Evolutionary conservation across 805 yeast genomes (phyloP), one percentile per base, ranked within the genome.

Genomic region (Barnettozyma populi): DNA sequence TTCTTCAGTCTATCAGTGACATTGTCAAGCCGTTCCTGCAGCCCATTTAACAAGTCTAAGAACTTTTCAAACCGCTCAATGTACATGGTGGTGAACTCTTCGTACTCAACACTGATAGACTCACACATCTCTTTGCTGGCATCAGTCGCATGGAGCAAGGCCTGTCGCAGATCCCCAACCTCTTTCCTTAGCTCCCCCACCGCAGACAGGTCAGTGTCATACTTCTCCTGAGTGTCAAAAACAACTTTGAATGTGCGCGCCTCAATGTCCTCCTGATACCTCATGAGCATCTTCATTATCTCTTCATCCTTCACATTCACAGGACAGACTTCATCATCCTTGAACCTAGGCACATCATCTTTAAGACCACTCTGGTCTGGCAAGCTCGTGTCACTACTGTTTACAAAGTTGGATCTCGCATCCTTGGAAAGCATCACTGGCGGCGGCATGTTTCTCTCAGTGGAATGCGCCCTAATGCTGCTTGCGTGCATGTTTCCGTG

Each of bases 141-240:
- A n/a, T 25, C 32, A 9, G 25, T 39, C 2, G 42, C 34, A 7
- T 4, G 4, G 6, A n/a, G 18, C 18, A 37, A 21, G 29, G 18
- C 21, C 18, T 37, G 18, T 13, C 14, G 41, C 13, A 37, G 41
- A 13, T 8, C 21, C 5, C 10, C 8, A 10, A 25, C 32, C 23
- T 39, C 42, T 5, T 23, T 24, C 14, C 42, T 23, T 7, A 39
- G 9, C 10, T 23, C 31, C 9, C 25, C 42, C 20, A 39, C 5
- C 20, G 21, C 21, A 6, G 31, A n/a, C 18, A 27, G 21, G 13
- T 39, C 42, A 20, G 31, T 14, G 23, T 39, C 42, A n/a, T 39
- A 39, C 42, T 39, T 39, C 34, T 39, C 42, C 23, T 39, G 32
- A 25, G 42, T n/a, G 25, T 39, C 42, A 25, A 14, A 39, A 7